Evolutionary conservation across 2,329 filamentous ascomycete species (phyloP).

Genomic region (Scedosporium dehoogii): DNA sequence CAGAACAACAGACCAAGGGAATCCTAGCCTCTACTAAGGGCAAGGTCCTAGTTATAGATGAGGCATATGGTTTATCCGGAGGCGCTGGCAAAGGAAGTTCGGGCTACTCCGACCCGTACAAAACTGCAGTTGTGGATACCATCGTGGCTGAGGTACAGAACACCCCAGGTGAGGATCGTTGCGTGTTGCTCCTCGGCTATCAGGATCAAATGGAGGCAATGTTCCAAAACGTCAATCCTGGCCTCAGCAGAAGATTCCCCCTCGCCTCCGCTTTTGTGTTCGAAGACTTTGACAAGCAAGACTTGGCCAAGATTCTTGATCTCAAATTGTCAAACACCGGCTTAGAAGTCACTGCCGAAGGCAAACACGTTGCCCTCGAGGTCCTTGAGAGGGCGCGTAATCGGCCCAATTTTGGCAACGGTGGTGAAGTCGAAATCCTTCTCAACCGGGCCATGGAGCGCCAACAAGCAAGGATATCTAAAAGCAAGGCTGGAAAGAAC

Average conservation of each 20-base stretch:
- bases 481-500: constrained; percentile 16
- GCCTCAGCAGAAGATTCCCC: constrained; percentile 56
- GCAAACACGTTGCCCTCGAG: constrained; percentile 44
- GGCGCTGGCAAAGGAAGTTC: constrained; percentile 39
- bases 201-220: constrained; percentile 59
- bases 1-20: constrained; percentile 61
- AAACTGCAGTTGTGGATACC: constrained; percentile 59
- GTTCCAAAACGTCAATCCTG: constrained; percentile 65
- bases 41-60: constrained; percentile 72
- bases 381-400: constrained; percentile 49
- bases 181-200: constrained; percentile 63
- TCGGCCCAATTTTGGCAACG: constrained; percentile 58
- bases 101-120: constrained; percentile 40
- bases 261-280: constrained; percentile 55
- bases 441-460: constrained; percentile 41
- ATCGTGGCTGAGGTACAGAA: constrained; percentile 67
- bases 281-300: constrained; percentile 52
- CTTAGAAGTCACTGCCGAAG: constrained; percentile 41
- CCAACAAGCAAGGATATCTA: constrained; percentile 41
- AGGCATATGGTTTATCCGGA: constrained; percentile 61
- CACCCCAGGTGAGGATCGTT: constrained; percentile 60
- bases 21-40: constrained; percentile 58
- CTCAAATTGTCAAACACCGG: constrained; percentile 45
- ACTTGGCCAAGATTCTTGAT: constrained; percentile 50
- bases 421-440: constrained; percentile 65